These are phyloP conservation scores for Handroanthus guayacan DNA, from an alignment of 257 asterid species.

Conservation along the genomic window DNA sequence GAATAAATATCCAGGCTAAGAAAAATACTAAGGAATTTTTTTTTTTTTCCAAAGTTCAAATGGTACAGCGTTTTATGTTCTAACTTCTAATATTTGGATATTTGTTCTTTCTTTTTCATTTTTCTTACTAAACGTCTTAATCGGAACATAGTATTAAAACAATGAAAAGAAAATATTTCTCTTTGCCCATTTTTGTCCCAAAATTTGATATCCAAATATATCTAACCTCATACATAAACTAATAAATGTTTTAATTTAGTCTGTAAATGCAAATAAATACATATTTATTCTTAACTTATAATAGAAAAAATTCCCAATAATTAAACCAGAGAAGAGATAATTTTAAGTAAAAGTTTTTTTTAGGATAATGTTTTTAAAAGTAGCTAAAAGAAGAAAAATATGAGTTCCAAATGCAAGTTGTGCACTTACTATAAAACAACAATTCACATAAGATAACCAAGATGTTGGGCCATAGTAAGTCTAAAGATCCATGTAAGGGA, in stretches of 20 bases:
- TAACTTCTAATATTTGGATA: no score
- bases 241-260: not conserved
- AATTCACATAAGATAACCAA: not conserved
- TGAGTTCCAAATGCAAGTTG: constrained; percentile 16
- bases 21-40: no score
- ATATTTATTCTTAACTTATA: not conserved
- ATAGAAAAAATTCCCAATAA: not conserved
- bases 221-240: not conserved
- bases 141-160: no score
- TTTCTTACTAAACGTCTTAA: no score
- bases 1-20: constrained; percentile 31
- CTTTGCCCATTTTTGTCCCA: no score
- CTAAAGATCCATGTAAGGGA: constrained; percentile 32
- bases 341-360: not conserved
- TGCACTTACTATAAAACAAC: constrained; percentile 25
- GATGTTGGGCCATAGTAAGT: constrained; percentile 15
- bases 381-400: not conserved
- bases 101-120: no score
- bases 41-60: no score
- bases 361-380: not conserved
- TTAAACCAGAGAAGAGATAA: not conserved
- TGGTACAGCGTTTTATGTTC: no score
- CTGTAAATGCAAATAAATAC: not conserved
- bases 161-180: no score
- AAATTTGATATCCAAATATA: no score